Conservation (phyloP, 2,329 filamentous ascomycete species). For the Orbilia quercus region DNA sequence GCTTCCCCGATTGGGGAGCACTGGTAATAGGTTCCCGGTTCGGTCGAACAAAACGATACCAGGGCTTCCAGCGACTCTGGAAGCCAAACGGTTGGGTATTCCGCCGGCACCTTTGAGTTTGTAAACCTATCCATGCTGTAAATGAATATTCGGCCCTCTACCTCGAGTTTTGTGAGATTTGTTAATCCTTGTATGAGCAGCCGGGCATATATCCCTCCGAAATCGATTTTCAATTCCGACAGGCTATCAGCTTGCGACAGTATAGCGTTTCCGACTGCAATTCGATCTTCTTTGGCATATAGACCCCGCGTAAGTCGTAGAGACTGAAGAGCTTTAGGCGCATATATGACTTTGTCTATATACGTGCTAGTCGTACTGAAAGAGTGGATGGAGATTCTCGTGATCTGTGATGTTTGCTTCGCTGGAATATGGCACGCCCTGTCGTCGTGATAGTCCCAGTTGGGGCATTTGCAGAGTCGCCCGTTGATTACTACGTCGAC, state of each 20-base stretch:
- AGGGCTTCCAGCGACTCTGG: constrained; percentile 27
- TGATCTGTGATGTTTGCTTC: constrained; percentile 8
- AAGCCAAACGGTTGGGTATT: constrained; percentile 36
- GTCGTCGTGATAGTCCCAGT: not conserved
- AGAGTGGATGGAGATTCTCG: constrained; percentile 12
- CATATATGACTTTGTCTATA: constrained; percentile 31
- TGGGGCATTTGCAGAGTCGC: not conserved
- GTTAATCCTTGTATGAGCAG: constrained; percentile 25
- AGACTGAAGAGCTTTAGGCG: constrained; percentile 24
- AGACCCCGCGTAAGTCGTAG: constrained; percentile 17
- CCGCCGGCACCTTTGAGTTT: constrained; percentile 7
- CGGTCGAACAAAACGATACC: constrained; percentile 22
- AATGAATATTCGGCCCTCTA: constrained; percentile 32
- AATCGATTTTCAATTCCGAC: constrained; percentile 23
- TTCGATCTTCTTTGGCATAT: constrained; percentile 12
- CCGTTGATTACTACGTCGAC: not conserved
- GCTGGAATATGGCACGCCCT: constrained; percentile 18
- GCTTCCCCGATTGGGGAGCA: constrained; percentile 28
- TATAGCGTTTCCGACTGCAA: constrained; percentile 34
- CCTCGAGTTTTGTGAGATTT: constrained; percentile 29
- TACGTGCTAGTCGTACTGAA: constrained; percentile 22
- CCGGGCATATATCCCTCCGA: constrained; percentile 27
- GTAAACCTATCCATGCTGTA: not conserved
- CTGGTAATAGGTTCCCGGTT: constrained; percentile 7
- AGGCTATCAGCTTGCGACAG: constrained; percentile 27